Evolutionary conservation across 2,329 filamentous ascomycete species (phyloP).

Genomic region (Cladosporium sp.): DNA sequence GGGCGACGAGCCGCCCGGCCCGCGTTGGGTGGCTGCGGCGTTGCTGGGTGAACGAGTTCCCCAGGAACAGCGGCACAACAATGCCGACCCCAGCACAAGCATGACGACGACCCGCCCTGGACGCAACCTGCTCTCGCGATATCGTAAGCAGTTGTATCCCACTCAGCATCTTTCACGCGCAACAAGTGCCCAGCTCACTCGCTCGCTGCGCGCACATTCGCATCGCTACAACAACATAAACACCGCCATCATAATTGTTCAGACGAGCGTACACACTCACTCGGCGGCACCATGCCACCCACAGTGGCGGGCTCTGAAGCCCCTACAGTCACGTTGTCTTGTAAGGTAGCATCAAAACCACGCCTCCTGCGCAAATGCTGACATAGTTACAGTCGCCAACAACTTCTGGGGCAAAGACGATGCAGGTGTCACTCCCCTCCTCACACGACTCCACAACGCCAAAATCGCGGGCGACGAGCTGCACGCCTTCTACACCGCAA

Average conservation of each 20-base stretch:
- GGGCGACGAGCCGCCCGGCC: no score
- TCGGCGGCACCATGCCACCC: slow-evolving; percentile 27
- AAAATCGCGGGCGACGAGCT: slow-evolving; percentile 94
- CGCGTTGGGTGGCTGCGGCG: no score
- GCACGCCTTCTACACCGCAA: slow-evolving; percentile 82
- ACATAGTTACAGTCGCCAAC: slow-evolving; percentile 70
- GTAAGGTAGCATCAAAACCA: no score
- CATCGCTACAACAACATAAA: no score
- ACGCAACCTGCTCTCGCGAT: no score
- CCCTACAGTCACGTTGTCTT: slow-evolving; percentile 33
- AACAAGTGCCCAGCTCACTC: not conserved
- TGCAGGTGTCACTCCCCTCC: slow-evolving; percentile 82
- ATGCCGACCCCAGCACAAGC: no score
- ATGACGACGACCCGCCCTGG: no score
- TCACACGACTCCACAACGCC: slow-evolving; percentile 89
- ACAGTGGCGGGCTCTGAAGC: slow-evolving; percentile 27
- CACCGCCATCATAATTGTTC: no score
- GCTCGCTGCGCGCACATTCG: not conserved
- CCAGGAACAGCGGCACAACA: no score
- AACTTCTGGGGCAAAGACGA: slow-evolving; percentile 99
- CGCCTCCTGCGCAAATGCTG: slow-evolving; percentile 28
- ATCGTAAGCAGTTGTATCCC: no score
- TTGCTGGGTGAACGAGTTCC: no score
- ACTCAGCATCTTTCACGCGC: no score
- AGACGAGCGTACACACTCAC: not conserved